phyloP scores from a whole-genome alignment of 495 filamentous ascomycete species.

The Penicillium angulare region DNA sequence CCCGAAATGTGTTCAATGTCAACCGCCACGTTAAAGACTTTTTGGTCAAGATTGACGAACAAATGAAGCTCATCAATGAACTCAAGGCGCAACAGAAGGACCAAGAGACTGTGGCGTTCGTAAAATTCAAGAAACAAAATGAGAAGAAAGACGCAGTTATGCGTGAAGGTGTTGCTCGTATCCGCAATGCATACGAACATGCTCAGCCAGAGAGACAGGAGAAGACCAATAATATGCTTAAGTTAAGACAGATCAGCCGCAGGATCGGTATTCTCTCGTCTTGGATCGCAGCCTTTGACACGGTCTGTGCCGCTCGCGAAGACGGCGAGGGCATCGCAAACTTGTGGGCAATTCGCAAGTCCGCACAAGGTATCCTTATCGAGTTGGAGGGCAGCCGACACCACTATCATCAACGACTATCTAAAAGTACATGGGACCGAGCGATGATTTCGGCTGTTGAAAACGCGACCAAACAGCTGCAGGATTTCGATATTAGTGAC shows the following conservation, averaged over 20 bases:
- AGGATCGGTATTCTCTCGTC: constrained; percentile 78
- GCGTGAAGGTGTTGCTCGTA: constrained; percentile 77
- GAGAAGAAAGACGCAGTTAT: constrained; percentile 77
- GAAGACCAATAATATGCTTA: constrained; percentile 75
- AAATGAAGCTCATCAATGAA: constrained; percentile 89
- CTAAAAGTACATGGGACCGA: constrained; percentile 81
- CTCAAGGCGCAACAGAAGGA: constrained; percentile 90
- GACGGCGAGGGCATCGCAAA: constrained; percentile 63
- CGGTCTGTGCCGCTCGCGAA: constrained; percentile 69
- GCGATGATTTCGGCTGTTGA: constrained; percentile 83
- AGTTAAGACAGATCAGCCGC: constrained; percentile 77
- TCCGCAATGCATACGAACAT: constrained; percentile 83
- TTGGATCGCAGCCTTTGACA: constrained; percentile 93
- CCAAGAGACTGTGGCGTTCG: constrained; percentile 78
- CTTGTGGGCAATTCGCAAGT: constrained; percentile 76
- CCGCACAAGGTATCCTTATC: constrained; percentile 79
- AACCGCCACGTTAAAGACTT: constrained; percentile 99
- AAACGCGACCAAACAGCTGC: constrained; percentile 75
- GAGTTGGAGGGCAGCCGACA: constrained; percentile 88
- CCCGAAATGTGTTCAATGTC: constrained; percentile 97
- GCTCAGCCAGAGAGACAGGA: constrained; percentile 76
- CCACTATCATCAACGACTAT: constrained; percentile 79
- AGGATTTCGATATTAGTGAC: constrained; percentile 69
- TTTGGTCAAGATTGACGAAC: constrained; percentile 95
- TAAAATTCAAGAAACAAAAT: constrained; percentile 83